Evolutionary conservation across 2,329 filamentous ascomycete genomes (phyloP), one percentile per base, ranked within the genome.

Genomic region (Cercospora zeina): DNA sequence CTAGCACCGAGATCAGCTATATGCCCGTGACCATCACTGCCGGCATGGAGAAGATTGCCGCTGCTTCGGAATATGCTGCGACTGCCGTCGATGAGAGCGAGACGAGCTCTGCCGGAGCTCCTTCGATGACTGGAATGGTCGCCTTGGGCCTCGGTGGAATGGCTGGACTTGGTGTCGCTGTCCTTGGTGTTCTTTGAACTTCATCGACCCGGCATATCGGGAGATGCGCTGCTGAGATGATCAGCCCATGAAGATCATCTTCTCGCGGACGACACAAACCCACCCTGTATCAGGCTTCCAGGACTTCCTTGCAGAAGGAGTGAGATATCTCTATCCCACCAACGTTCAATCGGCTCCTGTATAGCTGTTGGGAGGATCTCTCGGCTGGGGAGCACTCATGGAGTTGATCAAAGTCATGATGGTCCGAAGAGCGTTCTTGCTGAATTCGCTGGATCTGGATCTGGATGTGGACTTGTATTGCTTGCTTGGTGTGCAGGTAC

Each of bases 1-100:
- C 70, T 21, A 63, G 58, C 7, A 70, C 62, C 10, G 65, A 72
- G 58, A 64, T 73, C 56, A 64, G 59, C 21, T 72, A 72, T 42
- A 63, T 69, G 6, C 64, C 69, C 10, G 65, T 73, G 14, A 70
- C 69, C 5, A 62, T 73, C 30, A 73, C 71, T 7, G 71, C 69
- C 4, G 71, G 71, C 2, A 59, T 54, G n/a, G 62, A 65, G 57
- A 70, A 70, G 58, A 55, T 68, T 19, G 49, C 54, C 11, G 64
- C 62, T 30, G 62, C 61, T 31, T 62, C 63, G 9, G 61, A 63
- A 24, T 62, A 61, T 6, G 63, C 65, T 1, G 54, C 62, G 13
- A 62, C 61, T 14, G 58, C 62, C 36, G 56, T 49, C 1, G 31
- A 54, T 14, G 34, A 63, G 4, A 61, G 56, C 21, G 49, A 54